Evolutionary conservation across 2,329 filamentous ascomycete species (phyloP).

Genomic region (Rhynchosporium agropyri): DNA sequence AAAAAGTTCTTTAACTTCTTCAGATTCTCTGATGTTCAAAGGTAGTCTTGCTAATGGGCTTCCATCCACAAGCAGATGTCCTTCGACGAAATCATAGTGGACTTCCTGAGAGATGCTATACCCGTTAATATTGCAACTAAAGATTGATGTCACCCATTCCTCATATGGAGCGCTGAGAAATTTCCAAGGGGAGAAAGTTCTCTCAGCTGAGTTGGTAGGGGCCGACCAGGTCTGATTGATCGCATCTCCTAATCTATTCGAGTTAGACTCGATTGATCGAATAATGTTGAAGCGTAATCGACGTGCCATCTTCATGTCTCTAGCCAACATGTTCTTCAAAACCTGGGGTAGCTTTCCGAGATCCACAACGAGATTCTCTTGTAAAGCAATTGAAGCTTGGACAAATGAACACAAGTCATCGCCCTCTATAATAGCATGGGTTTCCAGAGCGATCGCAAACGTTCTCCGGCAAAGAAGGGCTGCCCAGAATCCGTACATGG

Average conservation of each 20-base stretch:
- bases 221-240: constrained; percentile 50
- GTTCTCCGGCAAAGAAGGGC: constrained; percentile 58
- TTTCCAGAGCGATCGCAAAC: constrained; percentile 39
- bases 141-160: constrained; percentile 42
- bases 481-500: constrained; percentile 54
- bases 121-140: constrained; percentile 41
- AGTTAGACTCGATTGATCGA: constrained; percentile 41
- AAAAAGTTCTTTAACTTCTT: constrained; percentile 55
- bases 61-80: constrained; percentile 53
- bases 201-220: constrained; percentile 32
- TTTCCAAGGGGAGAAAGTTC: constrained; percentile 36
- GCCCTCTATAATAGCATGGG: constrained; percentile 11
- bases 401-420: constrained; percentile 42
- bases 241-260: constrained; percentile 41
- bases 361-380: constrained; percentile 49
- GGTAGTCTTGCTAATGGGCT: constrained; percentile 57
- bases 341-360: constrained; percentile 42
- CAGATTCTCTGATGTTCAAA: constrained; percentile 49
- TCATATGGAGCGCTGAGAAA: constrained; percentile 37
- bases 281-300: constrained; percentile 43
- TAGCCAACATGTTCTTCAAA: constrained; percentile 47
- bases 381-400: constrained; percentile 47
- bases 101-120: constrained; percentile 42
- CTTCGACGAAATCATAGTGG: constrained; percentile 51
- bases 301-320: constrained; percentile 50